phyloP scores from a whole-genome alignment of 1,139 yeast species.

The Yamadazyma sp. region DNA sequence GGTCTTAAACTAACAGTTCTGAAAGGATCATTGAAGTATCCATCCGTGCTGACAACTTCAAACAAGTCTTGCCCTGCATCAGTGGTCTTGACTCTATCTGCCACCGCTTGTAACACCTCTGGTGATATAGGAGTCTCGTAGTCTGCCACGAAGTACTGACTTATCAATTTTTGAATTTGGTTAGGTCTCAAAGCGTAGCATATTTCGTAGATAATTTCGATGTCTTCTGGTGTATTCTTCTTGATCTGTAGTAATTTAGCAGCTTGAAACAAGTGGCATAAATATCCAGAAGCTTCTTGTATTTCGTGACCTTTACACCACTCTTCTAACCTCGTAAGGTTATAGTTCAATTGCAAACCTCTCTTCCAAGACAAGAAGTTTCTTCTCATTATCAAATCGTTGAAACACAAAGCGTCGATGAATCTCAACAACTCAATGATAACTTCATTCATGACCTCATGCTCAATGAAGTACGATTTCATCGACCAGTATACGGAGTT shows the following conservation, averaged over 20 bases:
- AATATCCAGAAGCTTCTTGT: constrained; percentile 83
- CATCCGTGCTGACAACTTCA: constrained; percentile 69
- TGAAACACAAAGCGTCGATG: constrained; percentile 93
- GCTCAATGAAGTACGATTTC: constrained; percentile 88
- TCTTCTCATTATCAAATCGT: constrained; percentile 93
- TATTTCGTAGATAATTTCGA: constrained; percentile 89
- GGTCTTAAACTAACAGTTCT: constrained; percentile 84
- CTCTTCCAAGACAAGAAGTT: constrained; percentile 96
- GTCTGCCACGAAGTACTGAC: constrained; percentile 90
- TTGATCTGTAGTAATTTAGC: constrained; percentile 91
- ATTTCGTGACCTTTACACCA: constrained; percentile 97
- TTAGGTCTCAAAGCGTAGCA: constrained; percentile 93
- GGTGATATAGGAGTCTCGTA: constrained; percentile 93
- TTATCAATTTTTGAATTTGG: constrained; percentile 88
- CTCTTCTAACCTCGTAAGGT: constrained; percentile 94
- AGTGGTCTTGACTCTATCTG: constrained; percentile 72
- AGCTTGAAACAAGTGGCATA: constrained; percentile 89
- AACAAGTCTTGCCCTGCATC: constrained; percentile 66
- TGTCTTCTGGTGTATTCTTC: constrained; percentile 87
- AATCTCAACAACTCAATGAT: constrained; percentile 80
- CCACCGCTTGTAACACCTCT: constrained; percentile 78
- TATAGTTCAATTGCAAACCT: constrained; percentile 94
- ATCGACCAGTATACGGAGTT: constrained; percentile 92
- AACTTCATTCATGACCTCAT: constrained; percentile 81
- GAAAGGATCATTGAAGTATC: constrained; percentile 86